These are phyloP conservation scores for Arachnomyces sp. DNA, from an alignment of 2,329 filamentous ascomycete genomes.

Conservation along the genomic window DNA sequence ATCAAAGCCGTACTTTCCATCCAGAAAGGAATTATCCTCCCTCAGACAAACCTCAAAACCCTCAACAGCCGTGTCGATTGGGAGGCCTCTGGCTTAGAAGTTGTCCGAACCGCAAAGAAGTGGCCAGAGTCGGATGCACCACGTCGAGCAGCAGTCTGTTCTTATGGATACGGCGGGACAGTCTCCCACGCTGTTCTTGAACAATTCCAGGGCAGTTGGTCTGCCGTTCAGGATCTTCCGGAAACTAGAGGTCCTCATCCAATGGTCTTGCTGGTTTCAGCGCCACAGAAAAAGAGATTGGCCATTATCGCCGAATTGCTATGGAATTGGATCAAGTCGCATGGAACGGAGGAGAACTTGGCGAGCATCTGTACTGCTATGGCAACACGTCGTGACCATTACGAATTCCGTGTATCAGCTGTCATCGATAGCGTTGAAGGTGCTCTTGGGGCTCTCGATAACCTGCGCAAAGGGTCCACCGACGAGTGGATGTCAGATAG, in stretches of 20 bases:
- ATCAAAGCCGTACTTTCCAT: constrained; percentile 22
- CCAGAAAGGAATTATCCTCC: constrained; percentile 17
- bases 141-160: constrained; percentile 23
- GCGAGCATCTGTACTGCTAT: constrained; percentile 20
- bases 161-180: constrained; percentile 29
- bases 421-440: constrained; percentile 17
- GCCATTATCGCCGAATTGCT: constrained; percentile 14
- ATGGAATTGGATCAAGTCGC: constrained; percentile 17
- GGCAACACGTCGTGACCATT: constrained; percentile 24
- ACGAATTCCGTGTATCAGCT: constrained; percentile 23
- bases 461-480: constrained; percentile 11
- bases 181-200: constrained; percentile 28
- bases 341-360: constrained; percentile 14
- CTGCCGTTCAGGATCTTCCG: no score
- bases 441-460: constrained; percentile 15
- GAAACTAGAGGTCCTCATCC: no score
- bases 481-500: constrained; percentile 7
- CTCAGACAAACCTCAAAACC: constrained; percentile 27
- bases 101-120: constrained; percentile 15
- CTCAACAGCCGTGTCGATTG: constrained; percentile 28
- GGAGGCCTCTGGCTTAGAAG: constrained; percentile 16
- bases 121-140: constrained; percentile 13
- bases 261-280: constrained; percentile 20
- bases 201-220: no score
- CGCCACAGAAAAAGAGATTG: constrained; percentile 26